Conservation (phyloP, 2,329 filamentous ascomycete species). For the Pseudocercospora cruenta region DNA sequence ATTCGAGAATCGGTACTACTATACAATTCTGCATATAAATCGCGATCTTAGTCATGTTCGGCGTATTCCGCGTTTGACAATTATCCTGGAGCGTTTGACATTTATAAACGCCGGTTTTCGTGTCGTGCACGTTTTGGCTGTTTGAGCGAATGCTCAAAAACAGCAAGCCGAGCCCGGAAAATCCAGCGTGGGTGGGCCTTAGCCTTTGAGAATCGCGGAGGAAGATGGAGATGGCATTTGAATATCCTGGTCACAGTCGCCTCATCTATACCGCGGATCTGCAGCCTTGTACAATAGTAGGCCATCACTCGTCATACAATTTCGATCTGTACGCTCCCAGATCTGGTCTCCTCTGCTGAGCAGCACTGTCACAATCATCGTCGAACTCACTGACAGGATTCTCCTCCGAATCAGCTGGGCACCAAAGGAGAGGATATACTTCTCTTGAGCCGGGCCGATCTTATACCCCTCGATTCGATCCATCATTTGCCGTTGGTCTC, state of each 20-base stretch:
- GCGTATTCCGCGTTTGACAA: no score
- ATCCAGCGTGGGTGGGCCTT: no score
- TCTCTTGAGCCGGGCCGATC: neutral
- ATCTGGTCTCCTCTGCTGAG: neutral
- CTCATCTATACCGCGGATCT: no score
- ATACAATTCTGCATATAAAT: no score
- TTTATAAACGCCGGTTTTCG: no score
- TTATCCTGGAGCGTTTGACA: neutral
- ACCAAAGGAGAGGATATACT: neutral
- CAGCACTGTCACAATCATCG: neutral
- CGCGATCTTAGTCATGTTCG: no score
- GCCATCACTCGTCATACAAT: neutral
- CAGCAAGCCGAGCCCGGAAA: no score
- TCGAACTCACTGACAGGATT: neutral
- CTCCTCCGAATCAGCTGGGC: neutral
- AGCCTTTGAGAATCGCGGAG: no score
- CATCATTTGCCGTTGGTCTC: conserved; percentile 5
- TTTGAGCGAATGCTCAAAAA: neutral
- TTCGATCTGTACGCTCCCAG: neutral
- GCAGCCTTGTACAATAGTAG: neutral
- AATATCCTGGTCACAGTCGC: no score
- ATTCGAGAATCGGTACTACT: no score
- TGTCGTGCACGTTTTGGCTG: neutral
- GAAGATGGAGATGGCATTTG: no score
- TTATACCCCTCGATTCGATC: neutral